A percentile compares a stretch with the other conserved stretches of the same genome.
These are phyloP conservation scores for Arthrobotrys musiformis DNA, from an alignment of 2,329 filamentous ascomycete genomes.

Conservation along the genomic window DNA sequence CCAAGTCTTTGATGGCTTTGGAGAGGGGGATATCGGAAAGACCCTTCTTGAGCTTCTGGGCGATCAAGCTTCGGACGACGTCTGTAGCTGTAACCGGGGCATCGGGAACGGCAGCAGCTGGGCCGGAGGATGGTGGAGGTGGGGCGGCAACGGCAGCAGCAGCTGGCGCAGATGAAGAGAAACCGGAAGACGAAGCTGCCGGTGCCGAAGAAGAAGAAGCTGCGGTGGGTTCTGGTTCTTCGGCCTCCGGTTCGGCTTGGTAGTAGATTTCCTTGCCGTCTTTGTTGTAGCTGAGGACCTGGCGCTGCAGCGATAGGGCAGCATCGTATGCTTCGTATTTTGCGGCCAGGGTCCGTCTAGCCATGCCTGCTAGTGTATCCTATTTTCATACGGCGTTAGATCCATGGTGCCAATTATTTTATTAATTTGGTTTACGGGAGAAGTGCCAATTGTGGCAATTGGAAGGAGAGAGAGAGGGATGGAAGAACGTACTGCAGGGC, in stretches of 20 bases:
- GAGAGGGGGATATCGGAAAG: conserved; percentile 86
- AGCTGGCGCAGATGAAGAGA: conserved; percentile 62
- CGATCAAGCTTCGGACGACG: conserved; percentile 86
- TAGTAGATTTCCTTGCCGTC: conserved; percentile 99
- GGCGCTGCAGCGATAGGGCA: conserved; percentile 92
- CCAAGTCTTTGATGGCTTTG: conserved; percentile 98
- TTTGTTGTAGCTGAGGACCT: conserved; percentile 99
- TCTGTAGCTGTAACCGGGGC: conserved; percentile 88
- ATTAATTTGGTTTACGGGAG: too few relatives aligned
- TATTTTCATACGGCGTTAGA: background rate
- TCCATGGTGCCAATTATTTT: too few relatives aligned
- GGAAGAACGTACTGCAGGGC: conserved; percentile 71
- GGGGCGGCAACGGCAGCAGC: conserved; percentile 67
- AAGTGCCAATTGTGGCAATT: background rate
- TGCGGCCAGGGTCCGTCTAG: conserved; percentile 90
- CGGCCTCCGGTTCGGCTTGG: conserved; percentile 92
- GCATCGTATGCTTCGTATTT: conserved; percentile 99
- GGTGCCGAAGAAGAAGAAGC: conserved; percentile 61
- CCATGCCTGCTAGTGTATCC: conserved; percentile 97
- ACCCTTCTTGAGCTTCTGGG: conserved; percentile 97
- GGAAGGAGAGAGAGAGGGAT: background rate
- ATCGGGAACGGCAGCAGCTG: conserved; percentile 86
- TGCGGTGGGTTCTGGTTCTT: conserved; percentile 75
- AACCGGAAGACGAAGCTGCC: conserved; percentile 63
- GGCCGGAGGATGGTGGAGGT: conserved; percentile 78